Percentiles rank a stretch among this genome's conserved stretches.
phyloP scores from a whole-genome alignment of 768 basidiomycete genomes.

The Kwoniella sp. region DNA sequence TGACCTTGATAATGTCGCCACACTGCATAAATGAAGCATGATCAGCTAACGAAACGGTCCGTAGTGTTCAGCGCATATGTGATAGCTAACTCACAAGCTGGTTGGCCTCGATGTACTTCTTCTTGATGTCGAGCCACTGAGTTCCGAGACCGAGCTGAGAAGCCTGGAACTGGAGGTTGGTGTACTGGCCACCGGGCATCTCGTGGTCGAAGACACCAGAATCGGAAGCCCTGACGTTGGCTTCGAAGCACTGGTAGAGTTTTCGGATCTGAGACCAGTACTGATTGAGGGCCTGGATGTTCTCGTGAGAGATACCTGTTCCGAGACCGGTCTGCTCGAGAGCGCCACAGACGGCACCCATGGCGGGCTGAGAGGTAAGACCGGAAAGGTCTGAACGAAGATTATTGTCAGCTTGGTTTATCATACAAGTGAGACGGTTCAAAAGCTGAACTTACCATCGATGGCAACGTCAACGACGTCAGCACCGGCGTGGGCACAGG shows the following conservation, averaged over 20 bases:
- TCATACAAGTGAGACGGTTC: not conserved
- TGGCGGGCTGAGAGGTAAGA: constrained; percentile 95
- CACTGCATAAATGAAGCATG: constrained; percentile 61
- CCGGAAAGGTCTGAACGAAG: constrained; percentile 93
- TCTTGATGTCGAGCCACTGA: constrained; percentile 95
- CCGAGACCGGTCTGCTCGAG: constrained; percentile 91
- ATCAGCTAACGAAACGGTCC: not conserved
- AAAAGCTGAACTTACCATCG: constrained; percentile 69
- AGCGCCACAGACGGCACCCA: constrained; percentile 95
- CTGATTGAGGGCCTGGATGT: constrained; percentile 93
- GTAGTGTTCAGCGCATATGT: no score
- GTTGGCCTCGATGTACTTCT: constrained; percentile 98
- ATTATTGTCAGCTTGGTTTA: constrained; percentile 17
- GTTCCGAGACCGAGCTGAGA: constrained; percentile 93
- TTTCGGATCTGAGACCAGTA: constrained; percentile 98
- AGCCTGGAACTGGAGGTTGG: constrained; percentile 85
- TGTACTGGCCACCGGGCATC: constrained; percentile 86
- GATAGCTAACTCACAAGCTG: constrained; percentile 66
- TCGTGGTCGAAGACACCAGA: constrained; percentile 98
- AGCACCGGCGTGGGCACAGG: constrained; percentile 92
- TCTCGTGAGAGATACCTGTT: constrained; percentile 93
- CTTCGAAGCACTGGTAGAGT: constrained; percentile 96
- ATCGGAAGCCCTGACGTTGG: constrained; percentile 94
- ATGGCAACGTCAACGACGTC: constrained; percentile 98
- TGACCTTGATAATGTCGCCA: constrained; percentile 98